These are phyloP conservation scores for Digitaria exilis DNA, from an alignment of 202 grass and related monocot species.

Conservation along the genomic window DNA sequence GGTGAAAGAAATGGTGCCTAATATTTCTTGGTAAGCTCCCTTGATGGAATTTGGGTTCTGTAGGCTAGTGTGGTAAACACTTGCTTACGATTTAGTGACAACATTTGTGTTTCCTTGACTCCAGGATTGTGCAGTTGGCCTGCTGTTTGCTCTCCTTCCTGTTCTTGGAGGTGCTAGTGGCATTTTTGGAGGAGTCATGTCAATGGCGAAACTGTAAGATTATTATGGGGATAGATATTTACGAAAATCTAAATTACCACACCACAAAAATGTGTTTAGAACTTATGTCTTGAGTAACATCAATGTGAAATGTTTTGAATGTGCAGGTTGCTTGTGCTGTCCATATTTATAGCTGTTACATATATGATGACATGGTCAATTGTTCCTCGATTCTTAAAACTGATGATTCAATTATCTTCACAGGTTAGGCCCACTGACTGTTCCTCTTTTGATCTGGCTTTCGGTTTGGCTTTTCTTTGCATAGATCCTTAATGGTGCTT, in stretches of 20 bases:
- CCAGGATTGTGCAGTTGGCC: slow-evolving; percentile 97
- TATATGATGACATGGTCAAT: slow-evolving; percentile 96
- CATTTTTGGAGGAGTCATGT: slow-evolving; percentile 91
- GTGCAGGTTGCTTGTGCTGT: slow-evolving; percentile 86
- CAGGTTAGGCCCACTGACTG: slow-evolving; percentile 67
- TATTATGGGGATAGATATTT: slow-evolving; percentile 27
- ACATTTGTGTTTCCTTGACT: slow-evolving; percentile 30
- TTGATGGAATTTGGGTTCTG: not conserved
- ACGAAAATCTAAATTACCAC: slow-evolving; percentile 16
- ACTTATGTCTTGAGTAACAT: slow-evolving; percentile 3
- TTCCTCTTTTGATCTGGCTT: slow-evolving; percentile 27
- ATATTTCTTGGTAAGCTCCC: slow-evolving; percentile 11
- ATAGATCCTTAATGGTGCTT: slow-evolving; percentile 26
- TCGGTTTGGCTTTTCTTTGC: slow-evolving; percentile 15
- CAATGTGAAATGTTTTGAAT: slow-evolving; percentile 43
- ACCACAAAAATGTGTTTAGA: slow-evolving; percentile 3
- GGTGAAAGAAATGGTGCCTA: not conserved
- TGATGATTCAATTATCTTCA: slow-evolving; percentile 97
- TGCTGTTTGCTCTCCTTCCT: slow-evolving; percentile 96
- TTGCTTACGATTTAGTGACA: not conserved
- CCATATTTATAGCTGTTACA: slow-evolving; percentile 77
- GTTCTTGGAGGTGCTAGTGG: slow-evolving; percentile 86
- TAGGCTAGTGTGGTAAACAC: not conserved
- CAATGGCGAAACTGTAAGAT: slow-evolving; percentile 88
- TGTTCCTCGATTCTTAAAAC: slow-evolving; percentile 94